Evolutionary conservation across 352 stramenopile genomes (phyloP), one percentile per base, ranked within the genome.

Genomic region (Phytophthora melonis): DNA sequence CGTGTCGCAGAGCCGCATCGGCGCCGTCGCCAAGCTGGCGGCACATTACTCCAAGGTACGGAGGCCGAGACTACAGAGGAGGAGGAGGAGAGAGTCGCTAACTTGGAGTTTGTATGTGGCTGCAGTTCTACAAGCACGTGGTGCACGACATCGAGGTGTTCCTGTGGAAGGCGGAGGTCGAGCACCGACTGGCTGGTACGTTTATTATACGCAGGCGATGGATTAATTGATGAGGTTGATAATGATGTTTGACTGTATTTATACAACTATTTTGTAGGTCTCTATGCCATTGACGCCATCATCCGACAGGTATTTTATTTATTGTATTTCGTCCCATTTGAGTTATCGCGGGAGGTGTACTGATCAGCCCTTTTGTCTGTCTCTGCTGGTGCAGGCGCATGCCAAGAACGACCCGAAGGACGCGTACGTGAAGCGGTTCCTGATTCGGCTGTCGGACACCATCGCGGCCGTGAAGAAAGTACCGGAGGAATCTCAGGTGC

Each of bases 131-230:
- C 74, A 96, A 96, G 68, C 88, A 91, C 60, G 89, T 96, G 50
- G 89, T 96, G 63, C 88, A 96, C 39, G 89, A 94, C 41, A 87
- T 96, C 8, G 89, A 96, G 77, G 75, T 89, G 34, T 93, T 95
- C 74, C 45, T 96, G 50, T 96, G 89, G 89, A 94, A 93, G 56
- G 81, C 86, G 0, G 87, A 96, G 34, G 73, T 86, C n/a, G 87
- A 96, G 68, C 87, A 95, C 64, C 87, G 88, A 49, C 75, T 96
- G 34, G 89, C 83, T 80, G 88, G 88, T 94, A 54, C 55, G 47
- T 14, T 45, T 34, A 34, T 34, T 30, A 30, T 30, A 30, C 14
- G 16, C 6, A 23, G 43, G 18, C 16, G 13, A 18, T 50, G 3
- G 43, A 21, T 36, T 36, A 0, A 50, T 19, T 50, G 43, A 34